Conservation (phyloP, 2,329 filamentous ascomycete genomes). For the Fusarium continuum region DNA sequence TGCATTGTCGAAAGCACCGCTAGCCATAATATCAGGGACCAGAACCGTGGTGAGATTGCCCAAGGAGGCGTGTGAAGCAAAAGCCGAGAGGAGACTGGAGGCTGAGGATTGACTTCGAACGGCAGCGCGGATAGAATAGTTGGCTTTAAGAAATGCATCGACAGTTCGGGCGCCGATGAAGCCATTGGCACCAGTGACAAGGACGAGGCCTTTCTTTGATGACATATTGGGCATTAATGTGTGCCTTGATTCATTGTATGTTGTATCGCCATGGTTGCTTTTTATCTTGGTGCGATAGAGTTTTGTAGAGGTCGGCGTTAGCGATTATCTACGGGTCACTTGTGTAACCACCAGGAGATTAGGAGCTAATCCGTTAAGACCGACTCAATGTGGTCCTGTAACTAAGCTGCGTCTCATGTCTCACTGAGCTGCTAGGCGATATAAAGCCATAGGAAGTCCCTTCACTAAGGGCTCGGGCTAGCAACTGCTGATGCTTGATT, state of each 20-base stretch:
- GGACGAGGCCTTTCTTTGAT: slow-evolving; percentile 2
- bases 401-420: no score
- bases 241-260: no score
- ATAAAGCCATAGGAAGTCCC: no score
- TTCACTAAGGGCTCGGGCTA: no score
- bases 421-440: no score
- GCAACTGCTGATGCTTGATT: no score
- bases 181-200: slow-evolving; percentile 20
- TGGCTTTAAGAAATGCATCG: slow-evolving; percentile 11
- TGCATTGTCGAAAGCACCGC: slow-evolving; percentile 5
- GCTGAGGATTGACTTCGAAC: slow-evolving; percentile 11
- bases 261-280: neutral
- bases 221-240: neutral
- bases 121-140: slow-evolving; percentile 6
- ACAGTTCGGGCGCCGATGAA: slow-evolving; percentile 18
- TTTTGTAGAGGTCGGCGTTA: neutral
- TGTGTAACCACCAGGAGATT: neutral
- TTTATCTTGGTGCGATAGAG: neutral
- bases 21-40: neutral
- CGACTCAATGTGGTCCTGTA: neutral
- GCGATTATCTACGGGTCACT: neutral
- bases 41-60: neutral
- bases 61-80: neutral
- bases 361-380: neutral
- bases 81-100: slow-evolving; percentile 1